phyloP scores from a whole-genome alignment of 345 rosid species.

The Sisymbrium irio region DNA sequence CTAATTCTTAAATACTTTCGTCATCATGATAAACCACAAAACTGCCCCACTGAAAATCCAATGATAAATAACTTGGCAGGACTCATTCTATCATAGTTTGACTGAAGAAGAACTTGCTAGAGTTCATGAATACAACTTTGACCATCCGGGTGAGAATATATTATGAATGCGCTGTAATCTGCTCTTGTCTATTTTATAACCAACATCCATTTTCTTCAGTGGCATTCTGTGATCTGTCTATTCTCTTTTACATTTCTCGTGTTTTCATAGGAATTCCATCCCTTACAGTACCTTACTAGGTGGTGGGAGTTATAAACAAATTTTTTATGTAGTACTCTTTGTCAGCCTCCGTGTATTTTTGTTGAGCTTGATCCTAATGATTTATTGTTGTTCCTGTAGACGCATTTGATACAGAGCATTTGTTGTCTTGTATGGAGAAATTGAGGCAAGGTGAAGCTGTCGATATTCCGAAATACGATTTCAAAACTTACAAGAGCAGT shows the following conservation, averaged over 20 bases:
- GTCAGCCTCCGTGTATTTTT: not conserved
- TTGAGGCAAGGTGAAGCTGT: conserved; percentile 87
- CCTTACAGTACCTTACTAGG: not conserved
- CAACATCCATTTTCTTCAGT: not conserved
- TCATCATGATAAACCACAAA: not conserved
- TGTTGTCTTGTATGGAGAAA: conserved; percentile 76
- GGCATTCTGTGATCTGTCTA: not conserved
- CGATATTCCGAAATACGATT: conserved; percentile 92
- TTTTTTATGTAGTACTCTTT: not conserved
- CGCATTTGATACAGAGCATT: conserved; percentile 86
- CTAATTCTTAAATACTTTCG: not conserved
- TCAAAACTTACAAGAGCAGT: conserved; percentile 74
- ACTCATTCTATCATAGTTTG: conserved; percentile 96
- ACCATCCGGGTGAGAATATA: conserved; percentile 91
- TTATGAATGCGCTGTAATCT: conserved; percentile 15
- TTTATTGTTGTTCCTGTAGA: conserved; percentile 47
- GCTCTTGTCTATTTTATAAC: not conserved
- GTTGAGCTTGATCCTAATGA: conserved; percentile 1
- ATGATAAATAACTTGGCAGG: conserved; percentile 58
- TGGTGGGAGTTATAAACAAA: conserved; percentile 7
- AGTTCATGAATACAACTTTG: conserved; percentile 98
- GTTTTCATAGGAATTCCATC: not conserved
- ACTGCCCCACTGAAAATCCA: conserved; percentile 4
- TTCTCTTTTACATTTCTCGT: not conserved
- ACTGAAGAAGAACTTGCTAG: conserved; percentile 77